Evolutionary conservation across 1,284 basidiomycete genomes (phyloP), one percentile per base, ranked within the genome.

Genomic region (Agroathelia rolfsii): DNA sequence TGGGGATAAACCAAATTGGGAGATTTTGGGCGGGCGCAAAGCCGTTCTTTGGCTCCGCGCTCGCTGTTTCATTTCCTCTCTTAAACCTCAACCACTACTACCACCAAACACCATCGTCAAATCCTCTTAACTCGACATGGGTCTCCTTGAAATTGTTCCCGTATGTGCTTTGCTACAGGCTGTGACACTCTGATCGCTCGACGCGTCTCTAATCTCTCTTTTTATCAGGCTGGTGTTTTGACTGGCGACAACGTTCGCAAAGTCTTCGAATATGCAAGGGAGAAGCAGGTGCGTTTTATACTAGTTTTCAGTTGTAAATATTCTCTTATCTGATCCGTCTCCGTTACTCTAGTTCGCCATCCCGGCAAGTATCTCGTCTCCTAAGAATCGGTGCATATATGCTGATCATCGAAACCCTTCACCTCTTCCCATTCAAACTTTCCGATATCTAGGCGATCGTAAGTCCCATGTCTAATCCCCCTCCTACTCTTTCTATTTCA

Each of bases 221-320:
- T 12, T 26, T 3, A 32, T 34, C 44, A 88, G 86, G 66, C 84
- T 58, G 88, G 88, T 50, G 88, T 93, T 43, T 59, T 93, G 49
- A 86, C 83, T 45, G 88, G 87, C 59, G 79, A 88, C 50, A 73
- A 92, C 56, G 79, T 84, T 49, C 75, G 83, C 60, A 87, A 85
- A 60, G 65, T 94, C 48, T 88, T 92, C 56, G 77, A 88, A 51
- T 87, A 90, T 59, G 87, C 87, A 21, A 79, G 79, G 52, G 71
- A 79, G 51, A 55, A 92, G 56, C 70, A 89, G 65, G 87, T 84
- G 45, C 46, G 75, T 58, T 30, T 36, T 36, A 14, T 36, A 5
- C 13, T 22, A 37, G 13, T 25, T 21, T 15, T 12, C 26, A 31
- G 10, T 23, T 33, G 2, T 9, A 19, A 10, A 24, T 4, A 25